Conservation (phyloP, 2,329 filamentous ascomycete species). For the Colletotrichum ledebouriae region DNA sequence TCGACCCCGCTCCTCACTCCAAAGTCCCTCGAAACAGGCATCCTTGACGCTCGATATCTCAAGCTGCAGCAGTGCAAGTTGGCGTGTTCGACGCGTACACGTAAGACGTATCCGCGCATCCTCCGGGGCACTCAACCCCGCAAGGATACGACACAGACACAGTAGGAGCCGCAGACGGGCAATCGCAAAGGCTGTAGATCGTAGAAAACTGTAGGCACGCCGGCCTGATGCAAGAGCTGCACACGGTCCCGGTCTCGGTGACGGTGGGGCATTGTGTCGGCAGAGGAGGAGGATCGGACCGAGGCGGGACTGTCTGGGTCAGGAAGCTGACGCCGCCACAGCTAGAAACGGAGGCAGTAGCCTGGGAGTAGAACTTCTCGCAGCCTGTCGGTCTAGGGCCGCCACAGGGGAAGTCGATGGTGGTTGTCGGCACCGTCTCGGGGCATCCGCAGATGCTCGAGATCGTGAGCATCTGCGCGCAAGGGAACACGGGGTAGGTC, state of each 20-base stretch:
- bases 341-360: constrained; percentile 4
- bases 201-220: constrained; percentile 22
- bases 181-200: constrained; percentile 30
- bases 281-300: constrained; percentile 2
- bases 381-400: constrained; percentile 40
- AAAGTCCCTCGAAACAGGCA: too few species aligned
- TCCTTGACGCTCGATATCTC: background rate
- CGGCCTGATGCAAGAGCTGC: constrained; percentile 21
- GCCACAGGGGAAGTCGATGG: constrained; percentile 44
- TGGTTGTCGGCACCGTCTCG: constrained; percentile 43
- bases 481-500: constrained; percentile 39
- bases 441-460: constrained; percentile 47
- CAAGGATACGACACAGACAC: constrained; percentile 27
- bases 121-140: constrained; percentile 24
- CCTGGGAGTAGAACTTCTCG: constrained; percentile 30
- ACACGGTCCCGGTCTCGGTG: constrained; percentile 21
- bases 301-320: background rate
- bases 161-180: constrained; percentile 31
- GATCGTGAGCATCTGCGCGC: constrained; percentile 43
- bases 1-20: too few species aligned
- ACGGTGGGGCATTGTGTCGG: constrained; percentile 28
- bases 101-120: constrained; percentile 34
- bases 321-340: background rate
- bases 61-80: background rate
- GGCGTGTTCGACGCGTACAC: constrained; percentile 30